Evolutionary conservation across 2,329 filamentous ascomycete genomes (phyloP), one percentile per base, ranked within the genome.

Genomic region (Microcyclospora tardicrescens): DNA sequence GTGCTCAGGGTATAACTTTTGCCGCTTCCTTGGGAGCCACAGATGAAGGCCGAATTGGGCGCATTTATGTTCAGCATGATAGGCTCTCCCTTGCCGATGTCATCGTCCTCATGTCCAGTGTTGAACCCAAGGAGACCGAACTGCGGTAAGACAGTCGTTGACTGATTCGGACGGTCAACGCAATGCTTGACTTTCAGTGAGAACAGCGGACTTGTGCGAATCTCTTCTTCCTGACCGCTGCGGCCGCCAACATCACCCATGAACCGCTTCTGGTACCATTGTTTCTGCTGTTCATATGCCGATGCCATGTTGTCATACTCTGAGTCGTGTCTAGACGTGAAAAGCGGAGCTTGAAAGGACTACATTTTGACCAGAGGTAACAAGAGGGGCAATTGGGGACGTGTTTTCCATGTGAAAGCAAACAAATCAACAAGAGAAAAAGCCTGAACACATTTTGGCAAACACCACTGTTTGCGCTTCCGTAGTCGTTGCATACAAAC

Each of bases 1-100:
- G 69, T 75, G 0, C 72, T 69, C 2, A 77, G 59, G 0, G 74
- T 77, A 41, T 79, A 72, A 14, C 68, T 73, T 48, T 79, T 79
- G 0, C 76, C 76, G 32, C 68, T 71, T 0, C 75, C 76, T 48
- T 79, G 75, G 1, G 70, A 70, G 1, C 76, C 76, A 42, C 76
- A 80, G 14, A 80, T 72, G 51, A 79, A 79, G 0, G 67, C 61
- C 0, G 73, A 77, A 45, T 66, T 73, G 0, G 75, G 75, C 0
- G 65, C 61, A 16, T 73, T 67, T 1, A 68, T 67, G 45, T 78
- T 78, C 13, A 70, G 50, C 16, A 69, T 63, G 1, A 73, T 45
- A 0, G 55, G 53, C 37, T 59, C 50, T 1, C 38, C 27, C 1
- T 39, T 5, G 9, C 15, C 36, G 28, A 48, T 45, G 1, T 13